A percentile compares a stretch with the other conserved stretches of the same genome.
Evolutionary conservation across 495 filamentous ascomycete species (phyloP).

Genomic region (Tuber brumale): DNA sequence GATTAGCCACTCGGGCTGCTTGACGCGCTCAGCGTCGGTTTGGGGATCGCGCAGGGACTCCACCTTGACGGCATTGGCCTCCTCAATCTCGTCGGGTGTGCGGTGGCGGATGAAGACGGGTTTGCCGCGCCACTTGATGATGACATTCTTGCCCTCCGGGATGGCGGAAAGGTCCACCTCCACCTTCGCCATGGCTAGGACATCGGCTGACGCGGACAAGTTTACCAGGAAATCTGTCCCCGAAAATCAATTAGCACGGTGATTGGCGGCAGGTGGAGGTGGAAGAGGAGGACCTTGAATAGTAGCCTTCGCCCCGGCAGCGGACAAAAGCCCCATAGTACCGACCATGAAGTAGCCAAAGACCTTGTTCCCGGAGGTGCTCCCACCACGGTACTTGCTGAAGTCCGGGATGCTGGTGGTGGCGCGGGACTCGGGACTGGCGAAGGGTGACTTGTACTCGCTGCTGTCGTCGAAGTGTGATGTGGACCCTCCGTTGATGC

Average conservation of each 20-base stretch:
- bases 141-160: conserved; percentile 99
- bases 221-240: conserved; percentile 91
- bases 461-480: conserved; percentile 18
- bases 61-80: conserved; percentile 72
- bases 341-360: conserved; percentile 99
- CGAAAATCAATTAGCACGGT: conserved; percentile 3
- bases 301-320: conserved; percentile 90
- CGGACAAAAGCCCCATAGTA: conserved; percentile 80
- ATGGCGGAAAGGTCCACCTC: conserved; percentile 88
- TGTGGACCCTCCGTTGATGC: conserved; percentile 29
- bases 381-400: conserved; percentile 71
- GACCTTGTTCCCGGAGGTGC: conserved; percentile 64
- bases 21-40: conserved; percentile 80
- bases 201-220: conserved; percentile 98
- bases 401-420: conserved; percentile 82
- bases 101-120: conserved; percentile 99
- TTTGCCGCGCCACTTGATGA: conserved; percentile 99
- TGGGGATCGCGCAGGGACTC: conserved; percentile 81
- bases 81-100: conserved; percentile 75
- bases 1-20: conserved; percentile 98
- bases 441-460: conserved; percentile 41
- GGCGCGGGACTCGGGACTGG: conserved; percentile 29
- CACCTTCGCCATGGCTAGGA: conserved; percentile 98
- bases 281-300: conserved; percentile 64
- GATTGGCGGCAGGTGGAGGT: neutral